phyloP scores from a whole-genome alignment of 2,329 filamentous ascomycete species.

The Aspergillus sergii region DNA sequence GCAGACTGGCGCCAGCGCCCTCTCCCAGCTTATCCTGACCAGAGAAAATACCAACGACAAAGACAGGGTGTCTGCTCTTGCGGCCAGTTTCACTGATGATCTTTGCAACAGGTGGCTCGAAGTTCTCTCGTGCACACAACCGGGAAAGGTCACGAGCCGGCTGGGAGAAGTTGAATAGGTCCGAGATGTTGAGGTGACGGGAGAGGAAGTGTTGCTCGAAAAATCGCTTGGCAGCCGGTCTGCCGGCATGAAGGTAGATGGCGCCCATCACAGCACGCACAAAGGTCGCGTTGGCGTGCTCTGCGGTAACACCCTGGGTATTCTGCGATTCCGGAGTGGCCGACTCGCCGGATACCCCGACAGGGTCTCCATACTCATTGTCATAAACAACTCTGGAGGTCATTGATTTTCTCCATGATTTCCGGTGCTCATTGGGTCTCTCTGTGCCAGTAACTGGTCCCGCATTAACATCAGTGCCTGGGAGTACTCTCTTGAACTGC shows the following conservation, averaged over 20 bases:
- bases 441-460: slow-evolving; percentile 44
- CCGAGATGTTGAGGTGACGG: slow-evolving; percentile 72
- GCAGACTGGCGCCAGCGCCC: slow-evolving; percentile 75
- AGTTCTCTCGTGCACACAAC: slow-evolving; percentile 85
- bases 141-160: slow-evolving; percentile 81
- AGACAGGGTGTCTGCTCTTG: slow-evolving; percentile 81
- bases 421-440: slow-evolving; percentile 51
- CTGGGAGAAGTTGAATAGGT: slow-evolving; percentile 80
- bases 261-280: slow-evolving; percentile 82
- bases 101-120: slow-evolving; percentile 82
- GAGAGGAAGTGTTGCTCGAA: slow-evolving; percentile 81
- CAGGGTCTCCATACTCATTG: slow-evolving; percentile 78
- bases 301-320: slow-evolving; percentile 47
- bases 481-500: slow-evolving; percentile 66
- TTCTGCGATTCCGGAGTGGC: slow-evolving; percentile 18
- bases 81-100: slow-evolving; percentile 91
- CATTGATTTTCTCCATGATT: slow-evolving; percentile 69
- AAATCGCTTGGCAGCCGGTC: slow-evolving; percentile 77
- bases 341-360: slow-evolving; percentile 20
- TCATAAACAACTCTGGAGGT: slow-evolving; percentile 79
- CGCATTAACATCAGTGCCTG: slow-evolving; percentile 46
- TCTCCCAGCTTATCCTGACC: slow-evolving; percentile 90
- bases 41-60: slow-evolving; percentile 90
- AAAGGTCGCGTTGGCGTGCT: slow-evolving; percentile 71
- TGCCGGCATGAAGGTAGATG: slow-evolving; percentile 82